Percentiles rank a stretch among this genome's conserved stretches.
These are phyloP conservation scores for Trichoderma parareesei DNA, from an alignment of 495 filamentous ascomycete genomes.

Conservation along the genomic window DNA sequence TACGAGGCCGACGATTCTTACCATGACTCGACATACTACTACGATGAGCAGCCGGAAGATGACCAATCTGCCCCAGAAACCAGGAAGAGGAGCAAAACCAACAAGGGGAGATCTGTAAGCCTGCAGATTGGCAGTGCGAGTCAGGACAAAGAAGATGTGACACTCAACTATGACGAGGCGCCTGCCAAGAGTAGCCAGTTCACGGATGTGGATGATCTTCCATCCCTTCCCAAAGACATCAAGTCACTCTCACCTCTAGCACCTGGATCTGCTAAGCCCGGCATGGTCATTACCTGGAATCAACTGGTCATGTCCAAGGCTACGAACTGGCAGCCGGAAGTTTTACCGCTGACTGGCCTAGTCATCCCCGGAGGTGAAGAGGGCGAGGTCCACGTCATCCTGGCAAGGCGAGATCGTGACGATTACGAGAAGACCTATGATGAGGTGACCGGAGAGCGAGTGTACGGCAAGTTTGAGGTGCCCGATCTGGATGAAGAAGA, in stretches of 20 bases:
- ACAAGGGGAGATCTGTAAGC: conserved; percentile 16
- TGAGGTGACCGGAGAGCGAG: conserved; percentile 29
- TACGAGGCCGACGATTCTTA: conserved; percentile 18
- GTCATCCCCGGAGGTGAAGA: conserved; percentile 44
- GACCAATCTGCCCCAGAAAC: conserved; percentile 24
- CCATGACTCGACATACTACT: conserved; percentile 21
- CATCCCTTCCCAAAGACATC: conserved; percentile 56
- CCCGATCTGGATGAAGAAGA: conserved; percentile 29
- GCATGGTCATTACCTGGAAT: conserved; percentile 74
- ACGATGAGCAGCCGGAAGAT: conserved; percentile 39
- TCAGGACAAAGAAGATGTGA: background rate
- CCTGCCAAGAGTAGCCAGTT: conserved; percentile 25
- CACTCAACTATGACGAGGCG: conserved; percentile 21
- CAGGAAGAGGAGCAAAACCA: background rate
- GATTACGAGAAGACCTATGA: conserved; percentile 39
- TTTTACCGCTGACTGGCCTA: conserved; percentile 59
- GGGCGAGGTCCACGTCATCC: conserved; percentile 44
- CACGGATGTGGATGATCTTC: conserved; percentile 51
- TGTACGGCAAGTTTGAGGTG: conserved; percentile 41
- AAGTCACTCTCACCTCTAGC: conserved; percentile 45
- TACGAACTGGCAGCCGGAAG: conserved; percentile 69
- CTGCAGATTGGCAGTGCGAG: conserved; percentile 14
- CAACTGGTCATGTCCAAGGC: conserved; percentile 63
- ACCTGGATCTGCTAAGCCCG: conserved; percentile 44
- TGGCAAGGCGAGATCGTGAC: conserved; percentile 62